These are phyloP conservation scores for Lactarius pseudohatsudake DNA, from an alignment of 768 basidiomycete genomes.

Conservation along the genomic window DNA sequence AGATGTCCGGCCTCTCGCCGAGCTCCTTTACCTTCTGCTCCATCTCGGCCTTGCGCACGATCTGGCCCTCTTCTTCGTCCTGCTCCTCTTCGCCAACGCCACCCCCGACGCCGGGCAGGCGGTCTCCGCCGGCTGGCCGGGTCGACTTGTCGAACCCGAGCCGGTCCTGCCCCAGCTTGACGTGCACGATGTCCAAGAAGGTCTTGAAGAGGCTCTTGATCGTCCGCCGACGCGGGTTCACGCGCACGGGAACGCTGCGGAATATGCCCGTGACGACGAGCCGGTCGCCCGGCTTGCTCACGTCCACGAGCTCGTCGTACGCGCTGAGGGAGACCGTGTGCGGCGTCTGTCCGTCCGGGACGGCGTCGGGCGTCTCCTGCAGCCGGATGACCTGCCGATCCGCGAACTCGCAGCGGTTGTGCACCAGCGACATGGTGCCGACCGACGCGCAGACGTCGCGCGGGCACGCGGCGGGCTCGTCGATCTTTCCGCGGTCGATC, in stretches of 20 bases:
- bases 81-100: constrained; percentile 65
- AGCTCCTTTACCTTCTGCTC: constrained; percentile 77
- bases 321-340: constrained; percentile 95
- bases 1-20: constrained; percentile 75
- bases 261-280: constrained; percentile 91
- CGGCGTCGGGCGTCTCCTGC: constrained; percentile 97
- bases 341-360: constrained; percentile 97
- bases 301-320: constrained; percentile 98
- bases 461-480: constrained; percentile 88
- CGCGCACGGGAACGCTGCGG: constrained; percentile 91
- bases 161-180: constrained; percentile 66
- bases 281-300: constrained; percentile 94
- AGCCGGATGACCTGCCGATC: constrained; percentile 94
- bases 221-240: constrained; percentile 87
- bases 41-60: constrained; percentile 59
- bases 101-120: constrained; percentile 66
- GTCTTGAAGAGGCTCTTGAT: constrained; percentile 98
- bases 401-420: constrained; percentile 96
- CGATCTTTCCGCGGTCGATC: constrained; percentile 97
- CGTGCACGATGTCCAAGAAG: constrained; percentile 92
- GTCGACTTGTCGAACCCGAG: constrained; percentile 82
- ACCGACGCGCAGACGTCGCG: constrained; percentile 87
- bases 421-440: constrained; percentile 92
- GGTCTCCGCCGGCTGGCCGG: constrained; percentile 65
- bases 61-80: constrained; percentile 44